Evolutionary conservation across 805 yeast genomes (phyloP).

Genomic region (Zygoascus biomembranicola): DNA sequence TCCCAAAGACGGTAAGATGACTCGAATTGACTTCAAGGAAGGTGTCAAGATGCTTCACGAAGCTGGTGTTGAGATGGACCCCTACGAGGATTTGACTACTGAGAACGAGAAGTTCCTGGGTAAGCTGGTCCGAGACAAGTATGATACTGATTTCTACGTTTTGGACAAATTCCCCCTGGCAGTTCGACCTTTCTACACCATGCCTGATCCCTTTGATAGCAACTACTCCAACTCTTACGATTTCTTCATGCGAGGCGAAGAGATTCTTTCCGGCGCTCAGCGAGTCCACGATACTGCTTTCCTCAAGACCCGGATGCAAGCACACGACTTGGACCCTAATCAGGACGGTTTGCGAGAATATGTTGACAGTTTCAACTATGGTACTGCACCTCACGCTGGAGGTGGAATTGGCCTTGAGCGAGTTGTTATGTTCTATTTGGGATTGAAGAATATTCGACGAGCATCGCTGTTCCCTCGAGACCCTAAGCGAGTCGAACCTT

Average conservation of each 20-base stretch:
- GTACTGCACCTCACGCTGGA: constrained; percentile 99
- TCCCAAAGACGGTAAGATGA: constrained; percentile 92
- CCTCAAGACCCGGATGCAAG: constrained; percentile 70
- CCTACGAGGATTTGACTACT: constrained; percentile 82
- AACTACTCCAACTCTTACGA: constrained; percentile 95
- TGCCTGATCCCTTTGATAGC: constrained; percentile 94
- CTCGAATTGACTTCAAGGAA: constrained; percentile 78
- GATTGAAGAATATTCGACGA: constrained; percentile 93
- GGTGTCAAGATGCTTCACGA: constrained; percentile 82
- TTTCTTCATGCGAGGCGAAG: constrained; percentile 99
- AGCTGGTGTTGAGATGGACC: constrained; percentile 71
- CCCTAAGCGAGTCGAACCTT: constrained; percentile 86
- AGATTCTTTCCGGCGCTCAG: constrained; percentile 98
- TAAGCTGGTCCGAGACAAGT: constrained; percentile 81
- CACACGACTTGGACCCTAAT: constrained; percentile 73
- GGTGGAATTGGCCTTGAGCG: constrained; percentile 99
- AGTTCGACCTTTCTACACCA: constrained; percentile 96
- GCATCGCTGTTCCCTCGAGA: constrained; percentile 99
- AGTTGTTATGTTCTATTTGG: constrained; percentile 97
- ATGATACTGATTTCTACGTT: constrained; percentile 95
- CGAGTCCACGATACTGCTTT: constrained; percentile 93
- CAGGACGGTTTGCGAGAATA: constrained; percentile 83
- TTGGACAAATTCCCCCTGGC: constrained; percentile 97
- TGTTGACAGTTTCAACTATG: constrained; percentile 85
- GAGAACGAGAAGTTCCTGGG: constrained; percentile 95